Evolutionary conservation across 129 eudicot species (phyloP).

Genomic region (Kitagawia praeruptora): DNA sequence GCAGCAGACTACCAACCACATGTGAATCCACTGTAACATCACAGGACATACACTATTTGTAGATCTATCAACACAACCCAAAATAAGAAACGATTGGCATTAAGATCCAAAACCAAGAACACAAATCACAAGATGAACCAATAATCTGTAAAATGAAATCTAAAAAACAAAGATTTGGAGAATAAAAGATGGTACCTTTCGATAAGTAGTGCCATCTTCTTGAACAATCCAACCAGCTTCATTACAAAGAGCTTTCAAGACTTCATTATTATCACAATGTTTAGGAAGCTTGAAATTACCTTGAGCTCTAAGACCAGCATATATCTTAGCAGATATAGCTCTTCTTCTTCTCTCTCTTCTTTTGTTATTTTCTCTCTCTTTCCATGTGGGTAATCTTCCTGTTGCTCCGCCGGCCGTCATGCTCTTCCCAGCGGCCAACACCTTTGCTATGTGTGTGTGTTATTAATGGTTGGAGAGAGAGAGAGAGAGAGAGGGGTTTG

Average conservation of each 20-base stretch:
- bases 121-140: not conserved
- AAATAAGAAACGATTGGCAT: not conserved
- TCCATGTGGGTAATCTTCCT: slow-evolving; percentile 86
- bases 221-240: slow-evolving; percentile 97
- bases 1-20: not conserved
- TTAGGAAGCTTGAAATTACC: slow-evolving; percentile 85
- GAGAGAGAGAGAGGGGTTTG: not conserved
- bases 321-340: slow-evolving; percentile 93
- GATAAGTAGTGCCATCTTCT: slow-evolving; percentile 92
- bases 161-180: not conserved
- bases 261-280: slow-evolving; percentile 94
- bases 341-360: slow-evolving; percentile 80
- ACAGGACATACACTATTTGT: not conserved
- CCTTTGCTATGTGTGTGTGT: not conserved
- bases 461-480: not conserved
- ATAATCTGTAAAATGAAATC: not conserved
- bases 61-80: not conserved
- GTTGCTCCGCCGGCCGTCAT: slow-evolving; percentile 75
- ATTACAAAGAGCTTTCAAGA: slow-evolving; percentile 74
- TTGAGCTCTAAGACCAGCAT: slow-evolving; percentile 79
- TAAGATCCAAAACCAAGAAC: not conserved
- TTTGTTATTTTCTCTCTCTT: slow-evolving; percentile 90
- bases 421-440: slow-evolving; percentile 20
- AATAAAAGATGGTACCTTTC: slow-evolving; percentile 41
- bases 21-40: not conserved